Conservation (phyloP, 352 stramenopile species). For the Globisporangium spinosum region DNA sequence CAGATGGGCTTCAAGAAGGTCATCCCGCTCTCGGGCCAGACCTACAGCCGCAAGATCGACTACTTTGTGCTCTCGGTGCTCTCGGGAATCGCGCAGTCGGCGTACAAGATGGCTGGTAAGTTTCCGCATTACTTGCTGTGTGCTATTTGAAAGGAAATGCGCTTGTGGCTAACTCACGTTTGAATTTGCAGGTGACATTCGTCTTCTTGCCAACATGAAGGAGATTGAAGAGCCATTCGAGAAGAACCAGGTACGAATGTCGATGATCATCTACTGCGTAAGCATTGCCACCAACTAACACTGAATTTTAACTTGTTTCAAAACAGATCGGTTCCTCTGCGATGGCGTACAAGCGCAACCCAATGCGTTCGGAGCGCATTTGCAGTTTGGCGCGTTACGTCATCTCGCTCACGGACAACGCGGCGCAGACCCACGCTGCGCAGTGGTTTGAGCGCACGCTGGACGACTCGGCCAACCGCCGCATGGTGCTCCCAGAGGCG, state of each 20-base stretch:
- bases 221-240: slow-evolving; percentile 96
- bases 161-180: not conserved
- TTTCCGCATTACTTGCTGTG: not conserved
- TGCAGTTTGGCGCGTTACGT: slow-evolving; percentile 97
- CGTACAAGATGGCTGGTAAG: slow-evolving; percentile 97
- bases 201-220: slow-evolving; percentile 98
- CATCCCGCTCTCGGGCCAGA: slow-evolving; percentile 97
- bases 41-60: slow-evolving; percentile 99
- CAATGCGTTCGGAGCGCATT: slow-evolving; percentile 97
- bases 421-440: slow-evolving; percentile 94
- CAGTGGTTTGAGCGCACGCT: slow-evolving; percentile 99
- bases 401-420: slow-evolving; percentile 96
- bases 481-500: slow-evolving; percentile 96
- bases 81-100: slow-evolving; percentile 95
- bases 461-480: slow-evolving; percentile 97
- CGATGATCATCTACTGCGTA: not conserved
- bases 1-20: slow-evolving; percentile 98
- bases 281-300: not conserved
- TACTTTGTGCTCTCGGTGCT: slow-evolving; percentile 95
- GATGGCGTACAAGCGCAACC: slow-evolving; percentile 99
- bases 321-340: slow-evolving; percentile 93
- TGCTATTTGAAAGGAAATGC: not conserved
- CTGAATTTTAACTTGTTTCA: not conserved
- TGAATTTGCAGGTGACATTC: slow-evolving; percentile 88
- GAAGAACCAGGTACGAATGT: slow-evolving; percentile 74